Conservation (phyloP, 2,329 filamentous ascomycete genomes). For the Mariannaea elegans region DNA sequence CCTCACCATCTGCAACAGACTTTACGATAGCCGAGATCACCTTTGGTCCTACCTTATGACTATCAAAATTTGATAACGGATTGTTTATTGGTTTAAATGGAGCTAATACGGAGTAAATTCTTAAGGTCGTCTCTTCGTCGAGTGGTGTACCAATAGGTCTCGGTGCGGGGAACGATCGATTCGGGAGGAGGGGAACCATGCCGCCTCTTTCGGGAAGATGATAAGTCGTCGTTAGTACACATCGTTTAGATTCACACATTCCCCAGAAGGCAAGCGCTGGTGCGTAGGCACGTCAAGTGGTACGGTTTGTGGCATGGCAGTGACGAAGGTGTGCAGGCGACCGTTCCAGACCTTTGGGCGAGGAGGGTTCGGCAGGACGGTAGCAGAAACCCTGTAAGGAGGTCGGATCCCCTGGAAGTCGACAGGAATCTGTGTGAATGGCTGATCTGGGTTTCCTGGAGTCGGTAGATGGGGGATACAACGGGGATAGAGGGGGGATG, state of each 20-base stretch:
- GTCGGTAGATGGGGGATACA: no score
- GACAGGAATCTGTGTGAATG: no score
- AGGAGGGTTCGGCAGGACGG: background rate
- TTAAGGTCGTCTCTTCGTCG: background rate
- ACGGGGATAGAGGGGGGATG: no score
- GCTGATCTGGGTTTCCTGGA: no score
- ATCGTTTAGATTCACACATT: no score
- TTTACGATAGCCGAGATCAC: no score
- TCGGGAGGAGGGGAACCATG: background rate
- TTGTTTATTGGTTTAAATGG: no score
- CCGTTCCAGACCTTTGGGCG: background rate
- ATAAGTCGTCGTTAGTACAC: background rate
- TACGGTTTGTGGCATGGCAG: constrained; percentile 1
- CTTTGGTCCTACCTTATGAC: no score
- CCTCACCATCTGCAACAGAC: no score
- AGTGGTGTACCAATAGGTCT: background rate
- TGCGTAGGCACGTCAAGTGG: background rate
- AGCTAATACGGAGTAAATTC: no score
- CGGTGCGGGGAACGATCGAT: background rate
- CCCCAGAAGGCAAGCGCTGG: background rate
- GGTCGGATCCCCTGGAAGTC: no score
- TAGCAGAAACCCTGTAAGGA: background rate
- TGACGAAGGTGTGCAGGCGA: background rate
- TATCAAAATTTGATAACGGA: no score
- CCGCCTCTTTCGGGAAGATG: background rate